phyloP scores from a whole-genome alignment of 345 rosid genomes.

The Camelina hispida region DNA sequence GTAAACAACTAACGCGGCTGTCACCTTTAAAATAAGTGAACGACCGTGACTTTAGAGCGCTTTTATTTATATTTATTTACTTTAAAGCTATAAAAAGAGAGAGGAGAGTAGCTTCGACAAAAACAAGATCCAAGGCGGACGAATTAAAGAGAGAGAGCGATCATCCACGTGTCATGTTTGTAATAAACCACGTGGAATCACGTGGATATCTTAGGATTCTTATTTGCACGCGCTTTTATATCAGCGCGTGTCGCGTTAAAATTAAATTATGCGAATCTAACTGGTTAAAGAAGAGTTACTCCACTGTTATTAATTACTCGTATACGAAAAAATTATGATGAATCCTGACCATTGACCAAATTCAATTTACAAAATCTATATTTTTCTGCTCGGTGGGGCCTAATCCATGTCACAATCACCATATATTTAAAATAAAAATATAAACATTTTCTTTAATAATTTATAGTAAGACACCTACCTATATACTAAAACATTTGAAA shows the following conservation, averaged over 20 bases:
- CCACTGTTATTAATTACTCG: slow-evolving; percentile 24
- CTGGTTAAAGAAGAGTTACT: slow-evolving; percentile 15
- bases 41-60: slow-evolving; percentile 19
- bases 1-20: slow-evolving; percentile 13
- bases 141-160: slow-evolving; percentile 15
- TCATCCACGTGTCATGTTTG: background rate
- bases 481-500: no score
- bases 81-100: no score
- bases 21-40: background rate
- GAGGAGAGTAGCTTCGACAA: slow-evolving; percentile 22
- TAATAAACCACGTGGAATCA: slow-evolving; percentile 47
- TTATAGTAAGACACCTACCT: no score
- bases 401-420: slow-evolving; percentile 18
- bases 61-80: background rate
- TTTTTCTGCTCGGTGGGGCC: slow-evolving; percentile 18
- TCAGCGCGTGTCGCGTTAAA: slow-evolving; percentile 33
- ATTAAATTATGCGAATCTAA: background rate
- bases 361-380: slow-evolving; percentile 31
- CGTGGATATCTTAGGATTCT: slow-evolving; percentile 18
- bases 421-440: background rate
- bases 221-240: slow-evolving; percentile 43
- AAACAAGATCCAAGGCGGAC: slow-evolving; percentile 57
- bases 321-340: slow-evolving; percentile 5
- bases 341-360: slow-evolving; percentile 45
- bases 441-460: no score